A percentile compares a stretch with the other conserved stretches of the same genome.
phyloP scores from a whole-genome alignment of 495 filamentous ascomycete species.

The Aspergillus indologenus region DNA sequence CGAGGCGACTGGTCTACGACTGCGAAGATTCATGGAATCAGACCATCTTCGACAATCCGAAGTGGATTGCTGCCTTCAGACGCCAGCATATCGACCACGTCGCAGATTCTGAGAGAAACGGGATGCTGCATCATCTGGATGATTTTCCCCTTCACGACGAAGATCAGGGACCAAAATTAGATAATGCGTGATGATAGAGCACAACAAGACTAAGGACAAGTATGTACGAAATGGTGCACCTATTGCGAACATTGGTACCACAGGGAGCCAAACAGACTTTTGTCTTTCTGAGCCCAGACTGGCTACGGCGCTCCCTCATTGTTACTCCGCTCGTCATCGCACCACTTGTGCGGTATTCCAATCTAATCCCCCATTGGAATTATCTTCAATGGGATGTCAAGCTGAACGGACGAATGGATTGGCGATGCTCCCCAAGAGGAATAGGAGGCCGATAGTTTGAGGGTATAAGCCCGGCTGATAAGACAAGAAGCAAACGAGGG shows the following conservation, averaged over 20 bases:
- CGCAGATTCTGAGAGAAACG: background rate
- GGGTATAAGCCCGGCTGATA: background rate
- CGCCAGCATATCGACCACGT: background rate
- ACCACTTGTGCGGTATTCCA: background rate
- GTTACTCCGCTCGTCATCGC: background rate
- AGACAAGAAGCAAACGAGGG: background rate
- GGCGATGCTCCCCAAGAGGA: background rate
- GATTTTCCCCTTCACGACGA: background rate
- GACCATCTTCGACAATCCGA: constrained; percentile 55
- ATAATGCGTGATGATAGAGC: background rate
- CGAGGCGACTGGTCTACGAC: constrained; percentile 56
- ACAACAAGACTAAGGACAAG: background rate
- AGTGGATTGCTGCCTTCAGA: constrained; percentile 43
- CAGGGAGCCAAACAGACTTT: too few relatives aligned
- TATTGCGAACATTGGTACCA: background rate
- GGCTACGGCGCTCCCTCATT: too few relatives aligned
- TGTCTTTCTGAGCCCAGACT: too few relatives aligned
- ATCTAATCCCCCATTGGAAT: background rate
- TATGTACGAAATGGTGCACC: background rate
- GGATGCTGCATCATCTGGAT: background rate
- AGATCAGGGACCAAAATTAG: background rate
- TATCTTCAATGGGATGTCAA: background rate
- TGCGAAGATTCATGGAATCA: constrained; percentile 63
- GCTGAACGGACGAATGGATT: background rate
- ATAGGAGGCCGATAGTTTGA: background rate